Conservation (phyloP, 768 basidiomycete genomes). For the Lactifluus subvellereus region DNA sequence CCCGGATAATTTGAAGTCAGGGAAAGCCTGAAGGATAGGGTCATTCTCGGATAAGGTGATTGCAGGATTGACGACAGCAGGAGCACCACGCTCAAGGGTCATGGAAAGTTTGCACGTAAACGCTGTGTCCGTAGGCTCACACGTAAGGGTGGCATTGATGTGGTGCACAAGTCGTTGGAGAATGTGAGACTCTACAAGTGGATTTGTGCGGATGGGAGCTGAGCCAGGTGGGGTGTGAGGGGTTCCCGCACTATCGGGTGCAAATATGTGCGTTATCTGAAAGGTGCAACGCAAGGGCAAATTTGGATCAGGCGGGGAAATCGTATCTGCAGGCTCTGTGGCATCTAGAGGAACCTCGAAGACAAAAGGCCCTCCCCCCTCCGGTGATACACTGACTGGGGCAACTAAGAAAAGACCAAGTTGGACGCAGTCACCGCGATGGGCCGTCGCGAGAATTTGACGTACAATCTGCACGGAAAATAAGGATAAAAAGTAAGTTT, state of each 20-base stretch:
- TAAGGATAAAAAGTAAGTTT: conserved; percentile 22
- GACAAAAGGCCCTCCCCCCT: not conserved
- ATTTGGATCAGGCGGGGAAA: conserved; percentile 26
- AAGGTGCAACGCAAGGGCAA: conserved; percentile 51
- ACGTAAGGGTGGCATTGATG: conserved; percentile 43
- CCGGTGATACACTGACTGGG: conserved; percentile 16
- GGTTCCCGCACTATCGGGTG: conserved; percentile 14
- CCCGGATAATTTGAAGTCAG: conserved; percentile 45
- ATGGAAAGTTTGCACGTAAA: conserved; percentile 59
- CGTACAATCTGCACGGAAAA: conserved; percentile 58
- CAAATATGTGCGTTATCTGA: conserved; percentile 50
- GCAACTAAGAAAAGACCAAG: conserved; percentile 63
- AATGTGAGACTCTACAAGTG: conserved; percentile 46
- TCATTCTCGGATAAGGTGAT: conserved; percentile 41
- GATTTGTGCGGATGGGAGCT: conserved; percentile 31
- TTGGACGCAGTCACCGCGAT: conserved; percentile 75
- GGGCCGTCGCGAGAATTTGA: conserved; percentile 69
- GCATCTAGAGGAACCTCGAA: conserved; percentile 21
- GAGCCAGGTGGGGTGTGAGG: not conserved
- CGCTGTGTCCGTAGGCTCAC: conserved; percentile 40
- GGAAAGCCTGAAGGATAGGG: conserved; percentile 42
- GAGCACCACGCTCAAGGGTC: conserved; percentile 53
- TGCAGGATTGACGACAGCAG: conserved; percentile 39
- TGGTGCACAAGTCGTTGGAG: conserved; percentile 57
- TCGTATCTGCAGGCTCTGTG: conserved; percentile 12